Evolutionary conservation across 23 red algal genomes (phyloP).

Genomic region (Agarophyton chilense): DNA sequence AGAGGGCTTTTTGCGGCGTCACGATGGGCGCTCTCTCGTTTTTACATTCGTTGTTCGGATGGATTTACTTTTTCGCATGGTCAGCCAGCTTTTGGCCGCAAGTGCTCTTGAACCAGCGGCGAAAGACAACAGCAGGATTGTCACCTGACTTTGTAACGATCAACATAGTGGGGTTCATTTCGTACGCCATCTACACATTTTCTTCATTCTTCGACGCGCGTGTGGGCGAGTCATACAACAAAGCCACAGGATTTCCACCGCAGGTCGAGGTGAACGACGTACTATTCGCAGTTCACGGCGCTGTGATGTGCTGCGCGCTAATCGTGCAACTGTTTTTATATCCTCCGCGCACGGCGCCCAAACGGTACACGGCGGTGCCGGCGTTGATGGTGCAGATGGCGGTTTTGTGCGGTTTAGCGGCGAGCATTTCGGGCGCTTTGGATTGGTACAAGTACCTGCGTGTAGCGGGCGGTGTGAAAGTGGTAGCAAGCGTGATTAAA

Average conservation of each 20-base stretch:
- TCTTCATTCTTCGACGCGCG: constrained; percentile 12
- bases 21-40: neutral
- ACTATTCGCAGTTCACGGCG: constrained; percentile 72
- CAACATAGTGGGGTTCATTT: constrained; percentile 78
- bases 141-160: constrained; percentile 75
- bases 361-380: neutral
- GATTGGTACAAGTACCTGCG: constrained; percentile 60
- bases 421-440: constrained; percentile 10
- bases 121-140: constrained; percentile 59
- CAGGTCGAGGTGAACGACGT: constrained; percentile 74
- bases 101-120: constrained; percentile 47
- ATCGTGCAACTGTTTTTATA: constrained; percentile 48
- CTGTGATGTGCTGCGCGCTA: constrained; percentile 59
- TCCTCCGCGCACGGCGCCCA: constrained; percentile 47
- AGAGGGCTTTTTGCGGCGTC: neutral
- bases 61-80: constrained; percentile 82
- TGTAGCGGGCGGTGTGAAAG: constrained; percentile 42
- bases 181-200: constrained; percentile 80
- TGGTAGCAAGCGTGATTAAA: constrained; percentile 70
- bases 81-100: constrained; percentile 76
- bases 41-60: constrained; percentile 63
- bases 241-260: constrained; percentile 34
- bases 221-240: constrained; percentile 27
- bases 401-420: too few species aligned
- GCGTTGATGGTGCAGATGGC: constrained; percentile 11